Percentiles rank a stretch among this genome's conserved stretches.
phyloP scores from a whole-genome alignment of 208 protist species.

The Trypanosoma cruzi region DNA sequence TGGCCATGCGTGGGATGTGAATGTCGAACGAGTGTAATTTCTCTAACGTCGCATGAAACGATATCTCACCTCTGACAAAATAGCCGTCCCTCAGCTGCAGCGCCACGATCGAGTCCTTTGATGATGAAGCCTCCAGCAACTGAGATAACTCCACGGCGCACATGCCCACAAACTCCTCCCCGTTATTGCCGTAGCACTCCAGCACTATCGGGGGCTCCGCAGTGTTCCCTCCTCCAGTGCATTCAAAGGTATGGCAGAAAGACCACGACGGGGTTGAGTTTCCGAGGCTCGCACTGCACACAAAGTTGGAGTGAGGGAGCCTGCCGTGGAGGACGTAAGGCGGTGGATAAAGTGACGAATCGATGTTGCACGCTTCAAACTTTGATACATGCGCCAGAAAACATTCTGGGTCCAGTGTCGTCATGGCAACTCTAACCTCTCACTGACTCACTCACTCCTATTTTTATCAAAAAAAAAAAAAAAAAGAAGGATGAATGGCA shows the following conservation, averaged over 20 bases:
- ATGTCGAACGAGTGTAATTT: constrained; percentile 1
- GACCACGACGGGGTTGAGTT: constrained; percentile 1
- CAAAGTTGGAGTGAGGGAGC: constrained; percentile 1
- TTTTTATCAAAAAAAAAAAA: constrained; percentile 1
- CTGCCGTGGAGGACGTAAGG: constrained; percentile 25
- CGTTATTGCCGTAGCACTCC: constrained; percentile 17
- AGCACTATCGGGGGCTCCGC: constrained; percentile 9
- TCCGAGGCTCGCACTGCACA: background rate
- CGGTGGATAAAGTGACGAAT: constrained; percentile 6
- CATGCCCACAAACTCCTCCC: constrained; percentile 12
- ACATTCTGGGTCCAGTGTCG: background rate
- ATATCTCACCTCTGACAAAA: constrained; percentile 9
- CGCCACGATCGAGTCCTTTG: background rate
- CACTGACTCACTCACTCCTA: background rate
- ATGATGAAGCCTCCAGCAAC: background rate
- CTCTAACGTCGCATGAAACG: constrained; percentile 15
- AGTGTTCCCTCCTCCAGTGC: background rate
- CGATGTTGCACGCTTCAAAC: constrained; percentile 20
- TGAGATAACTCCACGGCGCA: background rate
- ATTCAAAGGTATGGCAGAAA: constrained; percentile 6
- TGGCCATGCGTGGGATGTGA: background rate
- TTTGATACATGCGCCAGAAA: constrained; percentile 15
- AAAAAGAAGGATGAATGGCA: constrained; percentile 3
- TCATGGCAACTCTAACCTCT: background rate
- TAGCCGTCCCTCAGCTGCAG: constrained; percentile 6